These are phyloP conservation scores for Emydomyces testavorans DNA, from an alignment of 2,329 filamentous ascomycete species.

Conservation along the genomic window DNA sequence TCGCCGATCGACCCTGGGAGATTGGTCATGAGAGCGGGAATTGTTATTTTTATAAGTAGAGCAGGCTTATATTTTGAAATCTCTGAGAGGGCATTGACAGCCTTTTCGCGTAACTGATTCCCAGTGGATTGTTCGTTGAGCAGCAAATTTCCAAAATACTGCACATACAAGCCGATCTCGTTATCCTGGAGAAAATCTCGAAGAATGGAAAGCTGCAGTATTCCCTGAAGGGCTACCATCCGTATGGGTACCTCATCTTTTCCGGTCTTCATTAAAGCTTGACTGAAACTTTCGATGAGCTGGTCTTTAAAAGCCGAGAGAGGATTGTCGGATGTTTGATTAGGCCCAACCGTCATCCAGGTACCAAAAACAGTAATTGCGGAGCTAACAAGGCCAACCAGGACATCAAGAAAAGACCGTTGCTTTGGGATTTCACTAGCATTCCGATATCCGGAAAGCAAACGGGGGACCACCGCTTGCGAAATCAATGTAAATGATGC, in stretches of 20 bases:
- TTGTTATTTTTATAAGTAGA: slow-evolving; percentile 52
- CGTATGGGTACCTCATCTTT: slow-evolving; percentile 44
- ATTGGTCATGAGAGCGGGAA: slow-evolving; percentile 54
- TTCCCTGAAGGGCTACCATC: slow-evolving; percentile 37
- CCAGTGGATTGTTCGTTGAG: slow-evolving; percentile 47
- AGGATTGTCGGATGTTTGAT: slow-evolving; percentile 30
- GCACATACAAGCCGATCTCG: slow-evolving; percentile 43
- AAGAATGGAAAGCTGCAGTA: slow-evolving; percentile 38
- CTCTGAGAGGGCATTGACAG: slow-evolving; percentile 48
- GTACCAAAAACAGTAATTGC: slow-evolving; percentile 46
- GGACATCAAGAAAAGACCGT: slow-evolving; percentile 50
- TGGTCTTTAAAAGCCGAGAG: slow-evolving; percentile 40
- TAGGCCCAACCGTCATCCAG: slow-evolving; percentile 38
- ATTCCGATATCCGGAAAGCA: slow-evolving; percentile 50
- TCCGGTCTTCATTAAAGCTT: slow-evolving; percentile 42
- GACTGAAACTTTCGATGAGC: slow-evolving; percentile 45
- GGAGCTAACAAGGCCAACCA: slow-evolving; percentile 48
- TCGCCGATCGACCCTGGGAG: slow-evolving; percentile 48
- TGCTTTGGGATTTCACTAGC: slow-evolving; percentile 52
- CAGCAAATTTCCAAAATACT: slow-evolving; percentile 50
- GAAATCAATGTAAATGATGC: slow-evolving; percentile 46
- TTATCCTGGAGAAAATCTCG: slow-evolving; percentile 40
- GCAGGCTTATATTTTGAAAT: slow-evolving; percentile 52
- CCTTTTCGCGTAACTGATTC: slow-evolving; percentile 47
- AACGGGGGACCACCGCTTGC: slow-evolving; percentile 44